Conservation (phyloP, 331 rosid genomes). For the Saraca asoca region DNA sequence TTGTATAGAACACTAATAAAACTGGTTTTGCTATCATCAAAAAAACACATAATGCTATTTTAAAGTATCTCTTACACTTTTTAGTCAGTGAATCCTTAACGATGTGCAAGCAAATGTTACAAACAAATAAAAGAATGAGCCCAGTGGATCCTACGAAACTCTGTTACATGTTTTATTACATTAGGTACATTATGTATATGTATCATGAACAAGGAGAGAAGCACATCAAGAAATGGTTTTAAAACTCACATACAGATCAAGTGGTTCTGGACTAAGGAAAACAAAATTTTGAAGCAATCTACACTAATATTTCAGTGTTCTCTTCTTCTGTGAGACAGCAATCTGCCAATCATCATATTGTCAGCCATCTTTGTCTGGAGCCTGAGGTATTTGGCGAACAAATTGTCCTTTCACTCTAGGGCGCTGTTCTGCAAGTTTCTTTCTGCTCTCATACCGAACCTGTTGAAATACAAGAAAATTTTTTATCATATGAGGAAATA, state of each 20-base stretch:
- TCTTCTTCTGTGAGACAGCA: conserved; percentile 35
- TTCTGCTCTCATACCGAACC: conserved; percentile 99
- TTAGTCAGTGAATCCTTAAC: conserved; percentile 26
- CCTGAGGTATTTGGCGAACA: conserved; percentile 63
- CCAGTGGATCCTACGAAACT: conserved; percentile 19
- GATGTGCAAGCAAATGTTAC: conserved; percentile 36
- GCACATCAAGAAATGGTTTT: conserved; percentile 22
- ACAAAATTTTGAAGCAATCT: conserved; percentile 37
- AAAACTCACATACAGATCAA: conserved; percentile 42
- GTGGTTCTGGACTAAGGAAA: conserved; percentile 34
- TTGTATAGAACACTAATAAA: background rate
- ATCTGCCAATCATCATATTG: conserved; percentile 36
- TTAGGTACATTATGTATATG: conserved; percentile 32
- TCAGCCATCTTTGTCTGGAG: conserved; percentile 44
- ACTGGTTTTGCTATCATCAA: background rate
- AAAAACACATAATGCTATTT: background rate
- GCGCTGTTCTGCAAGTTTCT: conserved; percentile 99
- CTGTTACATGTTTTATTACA: conserved; percentile 38
- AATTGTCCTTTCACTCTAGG: conserved; percentile 97
- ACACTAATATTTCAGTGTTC: conserved; percentile 24
- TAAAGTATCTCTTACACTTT: conserved; percentile 16
- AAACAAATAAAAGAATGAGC: conserved; percentile 10
- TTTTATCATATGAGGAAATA: conserved; percentile 23
- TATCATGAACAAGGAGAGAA: conserved; percentile 28
- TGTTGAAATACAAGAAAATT: conserved; percentile 36